Conservation (phyloP, 371 early-diverging fungal genomes). For the Apophysomyces elegans region DNA sequence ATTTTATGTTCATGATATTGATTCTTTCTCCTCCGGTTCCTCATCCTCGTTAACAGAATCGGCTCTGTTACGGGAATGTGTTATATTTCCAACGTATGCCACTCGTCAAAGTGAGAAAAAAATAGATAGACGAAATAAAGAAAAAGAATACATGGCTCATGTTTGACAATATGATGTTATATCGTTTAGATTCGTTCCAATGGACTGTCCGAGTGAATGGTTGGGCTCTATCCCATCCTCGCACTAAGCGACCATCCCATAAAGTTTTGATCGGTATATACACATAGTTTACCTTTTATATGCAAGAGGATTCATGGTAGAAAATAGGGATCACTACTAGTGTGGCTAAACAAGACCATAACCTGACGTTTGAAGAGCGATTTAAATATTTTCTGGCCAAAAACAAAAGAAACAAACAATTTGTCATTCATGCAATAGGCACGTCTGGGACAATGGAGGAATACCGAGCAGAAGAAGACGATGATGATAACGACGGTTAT, state of each 20-base stretch:
- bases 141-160: not conserved
- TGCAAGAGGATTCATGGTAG: not conserved
- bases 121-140: no score
- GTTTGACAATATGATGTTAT: slow-evolving; percentile 12
- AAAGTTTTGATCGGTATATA: slow-evolving; percentile 41
- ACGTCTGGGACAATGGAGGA: slow-evolving; percentile 13
- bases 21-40: not conserved
- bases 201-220: slow-evolving; percentile 44
- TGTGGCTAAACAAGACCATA: slow-evolving; percentile 33
- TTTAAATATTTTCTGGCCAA: slow-evolving; percentile 51
- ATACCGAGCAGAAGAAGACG: not conserved
- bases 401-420: slow-evolving; percentile 38
- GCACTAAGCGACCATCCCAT: slow-evolving; percentile 30
- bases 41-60: not conserved
- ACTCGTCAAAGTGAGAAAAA: slow-evolving; percentile 22
- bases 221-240: slow-evolving; percentile 47
- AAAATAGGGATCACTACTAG: slow-evolving; percentile 39
- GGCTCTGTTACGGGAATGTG: slow-evolving; percentile 17
- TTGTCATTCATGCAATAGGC: slow-evolving; percentile 39
- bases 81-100: slow-evolving; percentile 33
- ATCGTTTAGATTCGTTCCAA: slow-evolving; percentile 25
- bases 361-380: slow-evolving; percentile 45
- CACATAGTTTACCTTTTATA: not conserved
- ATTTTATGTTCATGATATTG: not conserved
- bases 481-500: not conserved